Evolutionary conservation across 495 filamentous ascomycete species (phyloP).

Genomic region (Aspergillus sparsus): DNA sequence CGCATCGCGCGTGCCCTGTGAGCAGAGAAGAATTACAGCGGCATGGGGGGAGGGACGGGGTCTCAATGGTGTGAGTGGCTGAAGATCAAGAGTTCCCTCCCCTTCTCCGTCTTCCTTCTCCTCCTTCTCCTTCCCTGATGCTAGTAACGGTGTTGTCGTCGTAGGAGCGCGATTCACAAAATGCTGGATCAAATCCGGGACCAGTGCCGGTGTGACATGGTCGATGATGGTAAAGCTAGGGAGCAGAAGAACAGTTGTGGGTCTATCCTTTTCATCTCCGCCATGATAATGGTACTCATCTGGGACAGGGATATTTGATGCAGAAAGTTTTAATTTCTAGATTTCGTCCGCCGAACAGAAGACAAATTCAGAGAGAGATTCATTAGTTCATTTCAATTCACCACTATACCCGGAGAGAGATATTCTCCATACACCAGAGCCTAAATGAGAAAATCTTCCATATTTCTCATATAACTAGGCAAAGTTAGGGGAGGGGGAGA

Average conservation of each 20-base stretch:
- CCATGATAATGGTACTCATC: conserved; percentile 52
- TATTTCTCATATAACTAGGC: not conserved
- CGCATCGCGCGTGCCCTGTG: conserved; percentile 87
- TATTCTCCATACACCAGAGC: no score
- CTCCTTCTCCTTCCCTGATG: conserved; percentile 16
- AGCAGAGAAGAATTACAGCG: conserved; percentile 89
- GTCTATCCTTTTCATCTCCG: conserved; percentile 56
- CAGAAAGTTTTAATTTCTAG: conserved; percentile 85
- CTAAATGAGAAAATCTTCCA: no score
- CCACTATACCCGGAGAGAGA: not conserved
- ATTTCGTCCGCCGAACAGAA: no score
- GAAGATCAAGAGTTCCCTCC: conserved; percentile 29
- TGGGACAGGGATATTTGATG: conserved; percentile 87
- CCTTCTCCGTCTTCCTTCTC: conserved; percentile 8
- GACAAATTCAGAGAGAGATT: no score
- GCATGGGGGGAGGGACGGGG: conserved; percentile 75
- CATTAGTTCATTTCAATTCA: conserved; percentile 15
- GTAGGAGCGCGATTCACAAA: conserved; percentile 75
- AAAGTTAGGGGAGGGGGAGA: not conserved
- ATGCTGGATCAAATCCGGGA: conserved; percentile 68
- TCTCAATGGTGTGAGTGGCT: conserved; percentile 54
- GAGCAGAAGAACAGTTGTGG: conserved; percentile 82
- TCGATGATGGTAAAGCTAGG: conserved; percentile 86
- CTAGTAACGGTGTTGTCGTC: conserved; percentile 67
- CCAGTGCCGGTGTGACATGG: conserved; percentile 75